Percentiles rank a stretch among this genome's conserved stretches.
These are phyloP conservation scores for Melampsora abietis-canadensis DNA, from an alignment of 1,284 basidiomycete genomes.

Conservation along the genomic window DNA sequence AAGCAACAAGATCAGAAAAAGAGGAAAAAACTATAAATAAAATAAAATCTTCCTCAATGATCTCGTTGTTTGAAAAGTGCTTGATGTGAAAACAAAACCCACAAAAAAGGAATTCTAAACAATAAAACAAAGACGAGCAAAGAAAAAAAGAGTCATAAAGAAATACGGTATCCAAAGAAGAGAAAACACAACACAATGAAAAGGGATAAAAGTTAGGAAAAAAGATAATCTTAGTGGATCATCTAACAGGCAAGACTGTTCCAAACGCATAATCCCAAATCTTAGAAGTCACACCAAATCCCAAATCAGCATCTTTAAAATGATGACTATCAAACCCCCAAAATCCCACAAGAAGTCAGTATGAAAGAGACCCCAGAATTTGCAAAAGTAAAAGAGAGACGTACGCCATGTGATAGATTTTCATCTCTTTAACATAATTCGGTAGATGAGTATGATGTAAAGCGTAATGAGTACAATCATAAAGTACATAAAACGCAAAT, in stretches of 20 bases:
- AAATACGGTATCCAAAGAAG: not conserved
- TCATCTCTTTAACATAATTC: constrained; percentile 81
- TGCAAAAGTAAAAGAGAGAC: not conserved
- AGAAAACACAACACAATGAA: not conserved
- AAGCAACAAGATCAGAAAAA: too few species aligned
- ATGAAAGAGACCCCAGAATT: not conserved
- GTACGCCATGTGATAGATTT: constrained; percentile 86
- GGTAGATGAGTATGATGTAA: constrained; percentile 62
- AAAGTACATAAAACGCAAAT: constrained; percentile 69
- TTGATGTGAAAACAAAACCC: too few species aligned
- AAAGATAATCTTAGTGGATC: not conserved
- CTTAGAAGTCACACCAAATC: constrained; percentile 94
- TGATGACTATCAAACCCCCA: constrained; percentile 24
- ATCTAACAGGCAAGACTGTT: constrained; percentile 57
- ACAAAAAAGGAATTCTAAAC: too few species aligned
- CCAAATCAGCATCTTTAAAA: constrained; percentile 75
- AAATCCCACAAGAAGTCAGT: not conserved
- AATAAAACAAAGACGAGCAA: too few species aligned
- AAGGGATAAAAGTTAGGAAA: too few species aligned
- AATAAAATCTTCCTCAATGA: too few species aligned
- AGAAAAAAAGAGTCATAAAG: too few species aligned
- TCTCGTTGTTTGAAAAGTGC: too few species aligned
- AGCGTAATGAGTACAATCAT: constrained; percentile 54
- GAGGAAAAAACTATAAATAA: too few species aligned
- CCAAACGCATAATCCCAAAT: constrained; percentile 92